Conservation (phyloP, 345 rosid genomes). For the Cardamine occulta region DNA sequence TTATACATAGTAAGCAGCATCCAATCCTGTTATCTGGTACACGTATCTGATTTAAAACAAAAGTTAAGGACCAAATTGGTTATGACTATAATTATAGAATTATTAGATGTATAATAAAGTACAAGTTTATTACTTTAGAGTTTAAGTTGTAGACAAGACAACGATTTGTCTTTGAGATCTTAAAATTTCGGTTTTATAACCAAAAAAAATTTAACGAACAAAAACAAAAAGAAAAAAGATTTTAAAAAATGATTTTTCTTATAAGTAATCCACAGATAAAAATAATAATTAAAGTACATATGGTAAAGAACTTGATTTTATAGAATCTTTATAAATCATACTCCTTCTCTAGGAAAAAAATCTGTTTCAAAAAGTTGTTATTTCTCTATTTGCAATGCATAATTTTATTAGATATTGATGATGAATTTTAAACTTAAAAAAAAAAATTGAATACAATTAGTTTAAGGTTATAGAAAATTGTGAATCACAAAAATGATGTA, state of each 20-base stretch:
- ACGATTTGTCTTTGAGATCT: background rate
- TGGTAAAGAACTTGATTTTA: background rate
- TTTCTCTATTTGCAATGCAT: no score
- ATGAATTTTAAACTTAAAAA: no score
- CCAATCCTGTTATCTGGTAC: constrained; percentile 29
- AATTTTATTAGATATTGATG: no score
- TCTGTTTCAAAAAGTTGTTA: no score
- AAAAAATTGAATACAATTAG: no score
- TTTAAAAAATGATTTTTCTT: background rate
- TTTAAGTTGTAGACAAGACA: background rate
- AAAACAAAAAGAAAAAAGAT: background rate
- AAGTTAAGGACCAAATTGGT: background rate
- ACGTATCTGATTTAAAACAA: background rate
- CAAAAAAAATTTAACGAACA: background rate
- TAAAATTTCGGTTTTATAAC: background rate
- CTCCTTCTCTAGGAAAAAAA: no score
- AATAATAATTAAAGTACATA: background rate
- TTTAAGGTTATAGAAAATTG: no score
- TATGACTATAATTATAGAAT: background rate
- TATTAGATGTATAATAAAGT: background rate
- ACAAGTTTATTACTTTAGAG: background rate
- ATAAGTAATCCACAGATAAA: background rate
- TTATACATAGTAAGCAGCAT: constrained; percentile 9
- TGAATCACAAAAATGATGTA: no score
- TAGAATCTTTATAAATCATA: background rate